These are phyloP conservation scores for Petasospora rhodanensis DNA, from an alignment of 1,139 yeast species.

Conservation along the genomic window DNA sequence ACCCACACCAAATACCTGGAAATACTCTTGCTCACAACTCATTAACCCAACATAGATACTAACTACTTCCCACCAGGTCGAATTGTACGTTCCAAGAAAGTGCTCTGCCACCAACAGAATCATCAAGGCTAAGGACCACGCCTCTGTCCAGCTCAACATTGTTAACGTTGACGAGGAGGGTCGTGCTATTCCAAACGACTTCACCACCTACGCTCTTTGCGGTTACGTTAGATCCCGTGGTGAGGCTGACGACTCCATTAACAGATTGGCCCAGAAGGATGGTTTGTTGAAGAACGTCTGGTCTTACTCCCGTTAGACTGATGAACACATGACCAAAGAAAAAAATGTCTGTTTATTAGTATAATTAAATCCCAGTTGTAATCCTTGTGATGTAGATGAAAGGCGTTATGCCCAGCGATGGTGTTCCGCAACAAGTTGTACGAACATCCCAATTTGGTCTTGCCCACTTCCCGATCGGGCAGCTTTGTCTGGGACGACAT, in stretches of 20 bases:
- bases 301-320: constrained; percentile 93
- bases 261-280: constrained; percentile 99
- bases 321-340: no score
- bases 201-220: constrained; percentile 93
- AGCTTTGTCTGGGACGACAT: no score
- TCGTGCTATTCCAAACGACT: constrained; percentile 86
- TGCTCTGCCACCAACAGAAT: constrained; percentile 99
- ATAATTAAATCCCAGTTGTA: no score
- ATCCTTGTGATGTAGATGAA: no score
- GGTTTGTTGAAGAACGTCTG: constrained; percentile 98
- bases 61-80: constrained; percentile 56
- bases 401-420: no score
- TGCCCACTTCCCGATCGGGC: no score
- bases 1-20: no score
- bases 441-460: no score
- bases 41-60: no score
- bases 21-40: no score
- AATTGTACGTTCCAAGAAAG: constrained; percentile 99
- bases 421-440: no score
- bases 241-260: constrained; percentile 98
- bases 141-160: constrained; percentile 91
- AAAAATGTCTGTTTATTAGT: no score
- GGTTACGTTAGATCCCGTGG: constrained; percentile 91
- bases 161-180: constrained; percentile 94
- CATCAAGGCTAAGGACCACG: constrained; percentile 99